Base-by-base conservation (phyloP, 176 grass and related monocot genomes). In the Musa acuminata region DNA sequence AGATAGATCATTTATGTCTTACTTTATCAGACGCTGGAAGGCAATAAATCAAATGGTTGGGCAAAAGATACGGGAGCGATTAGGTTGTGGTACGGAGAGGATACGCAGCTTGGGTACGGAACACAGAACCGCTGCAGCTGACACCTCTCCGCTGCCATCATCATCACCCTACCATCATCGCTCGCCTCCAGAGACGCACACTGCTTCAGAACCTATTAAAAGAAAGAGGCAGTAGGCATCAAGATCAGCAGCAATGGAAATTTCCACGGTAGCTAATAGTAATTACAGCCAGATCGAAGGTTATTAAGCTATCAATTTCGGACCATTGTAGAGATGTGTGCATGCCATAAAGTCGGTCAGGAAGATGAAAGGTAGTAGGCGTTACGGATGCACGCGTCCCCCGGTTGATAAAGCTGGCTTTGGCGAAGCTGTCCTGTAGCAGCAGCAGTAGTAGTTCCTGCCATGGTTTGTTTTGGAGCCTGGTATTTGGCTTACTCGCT, bases 31-130 rank as follows among this genome's bases (percentile, higher is more conserved):
- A 70, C 19, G 43, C 20, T 51, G 48, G 14, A 70, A 51, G 17
- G 48, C 17, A 49, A 50, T 51, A 79, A 59, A 48, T 58, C 21
- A 51, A 20, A 11, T 17, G 35, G 2, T 78, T 19, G 64, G 64
- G 65, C 77, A 70, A 79, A 79, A 79, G 65, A 70, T 78, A 69
- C 54, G 65, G 25, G 25, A 27, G 52, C 50, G 76, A 69, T 69
- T 69, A 13, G 50, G 25, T 69, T 35, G 25, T 55, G 60, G 64
- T 69, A 78, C 52, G 77, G 52, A n/a, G 49, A 4, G 10, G 77
- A 79, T 79, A 71, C 64, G 53, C 77, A 53, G 62, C 62, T 53
- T 7, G 23, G 22, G 50, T 55, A 55, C 22, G 71, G 70, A 2
- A 2, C 2, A 55, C n/a, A 76, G 13, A 64, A 51, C 43, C 6